These are phyloP conservation scores for Fusarium veterinarium DNA, from an alignment of 2,329 filamentous ascomycete genomes.

Conservation along the genomic window DNA sequence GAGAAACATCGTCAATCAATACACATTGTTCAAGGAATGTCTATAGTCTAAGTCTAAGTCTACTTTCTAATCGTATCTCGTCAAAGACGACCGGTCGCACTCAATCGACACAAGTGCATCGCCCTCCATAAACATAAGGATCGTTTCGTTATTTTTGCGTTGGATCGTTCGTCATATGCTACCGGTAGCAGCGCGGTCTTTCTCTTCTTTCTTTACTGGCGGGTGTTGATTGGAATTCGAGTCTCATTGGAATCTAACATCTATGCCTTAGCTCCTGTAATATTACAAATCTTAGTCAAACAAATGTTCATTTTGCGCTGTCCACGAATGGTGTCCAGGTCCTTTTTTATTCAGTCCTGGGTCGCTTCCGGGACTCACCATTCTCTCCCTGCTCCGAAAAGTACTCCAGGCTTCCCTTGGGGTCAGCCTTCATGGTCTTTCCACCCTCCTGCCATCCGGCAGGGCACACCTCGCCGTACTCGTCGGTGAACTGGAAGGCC, in stretches of 20 bases:
- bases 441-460: slow-evolving; percentile 61
- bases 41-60: slow-evolving; percentile 28
- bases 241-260: slow-evolving; percentile 34
- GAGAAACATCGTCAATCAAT: background rate
- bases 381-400: slow-evolving; percentile 49
- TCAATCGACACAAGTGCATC: background rate
- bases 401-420: slow-evolving; percentile 63
- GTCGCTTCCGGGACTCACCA: slow-evolving; percentile 40
- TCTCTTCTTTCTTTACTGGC: slow-evolving; percentile 9
- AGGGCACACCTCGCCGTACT: slow-evolving; percentile 80
- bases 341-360: slow-evolving; percentile 23
- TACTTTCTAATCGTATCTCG: slow-evolving; percentile 2
- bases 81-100: slow-evolving; percentile 11
- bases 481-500: slow-evolving; percentile 85
- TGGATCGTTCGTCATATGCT: slow-evolving; percentile 22
- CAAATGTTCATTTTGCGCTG: background rate
- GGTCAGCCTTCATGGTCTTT: slow-evolving; percentile 63
- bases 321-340: background rate
- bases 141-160: slow-evolving; percentile 14
- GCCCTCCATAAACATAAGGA: slow-evolving; percentile 8
- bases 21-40: slow-evolving; percentile 13
- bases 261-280: slow-evolving; percentile 38
- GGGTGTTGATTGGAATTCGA: slow-evolving; percentile 32
- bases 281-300: slow-evolving; percentile 34
- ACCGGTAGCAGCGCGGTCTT: background rate